These are phyloP conservation scores for Boletus mariae DNA, from an alignment of 1,284 basidiomycete species.

Conservation along the genomic window DNA sequence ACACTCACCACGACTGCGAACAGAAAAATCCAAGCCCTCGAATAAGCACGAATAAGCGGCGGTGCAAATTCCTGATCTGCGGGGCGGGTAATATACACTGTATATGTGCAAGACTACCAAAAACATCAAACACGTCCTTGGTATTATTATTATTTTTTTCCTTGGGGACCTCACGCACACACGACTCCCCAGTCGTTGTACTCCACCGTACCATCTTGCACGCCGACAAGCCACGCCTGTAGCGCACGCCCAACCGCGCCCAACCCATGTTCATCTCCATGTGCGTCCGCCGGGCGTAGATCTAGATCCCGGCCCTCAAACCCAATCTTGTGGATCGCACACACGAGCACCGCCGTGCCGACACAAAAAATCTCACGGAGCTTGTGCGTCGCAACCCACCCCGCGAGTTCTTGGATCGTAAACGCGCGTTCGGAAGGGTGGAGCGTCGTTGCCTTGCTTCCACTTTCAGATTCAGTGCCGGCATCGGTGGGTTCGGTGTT, in stretches of 20 bases:
- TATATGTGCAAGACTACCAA: background rate
- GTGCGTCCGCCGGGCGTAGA: conserved; percentile 45
- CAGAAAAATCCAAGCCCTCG: too few species aligned
- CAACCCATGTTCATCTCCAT: conserved; percentile 35
- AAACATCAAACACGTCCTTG: background rate
- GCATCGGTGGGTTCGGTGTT: background rate
- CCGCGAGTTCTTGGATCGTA: conserved; percentile 58
- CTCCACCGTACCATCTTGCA: conserved; percentile 60
- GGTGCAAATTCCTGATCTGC: too few species aligned
- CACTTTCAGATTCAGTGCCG: too few species aligned
- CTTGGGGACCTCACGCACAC: conserved; percentile 3
- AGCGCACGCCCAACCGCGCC: conserved; percentile 58
- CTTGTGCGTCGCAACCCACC: conserved; percentile 45
- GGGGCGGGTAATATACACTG: background rate
- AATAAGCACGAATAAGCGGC: too few species aligned
- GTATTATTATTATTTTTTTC: background rate
- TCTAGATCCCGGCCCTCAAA: conserved; percentile 27
- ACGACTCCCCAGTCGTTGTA: conserved; percentile 53
- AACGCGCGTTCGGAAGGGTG: conserved; percentile 57
- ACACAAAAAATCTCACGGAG: conserved; percentile 71
- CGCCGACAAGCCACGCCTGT: conserved; percentile 52
- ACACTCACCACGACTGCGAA: too few species aligned
- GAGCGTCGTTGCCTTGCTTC: conserved; percentile 27
- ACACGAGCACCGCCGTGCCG: conserved; percentile 52
- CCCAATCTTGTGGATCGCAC: conserved; percentile 37